Percentiles rank a stretch among this genome's conserved stretches.
Evolutionary conservation across 164 flowering plant genomes (phyloP).

Genomic region (Vitis rupestris): DNA sequence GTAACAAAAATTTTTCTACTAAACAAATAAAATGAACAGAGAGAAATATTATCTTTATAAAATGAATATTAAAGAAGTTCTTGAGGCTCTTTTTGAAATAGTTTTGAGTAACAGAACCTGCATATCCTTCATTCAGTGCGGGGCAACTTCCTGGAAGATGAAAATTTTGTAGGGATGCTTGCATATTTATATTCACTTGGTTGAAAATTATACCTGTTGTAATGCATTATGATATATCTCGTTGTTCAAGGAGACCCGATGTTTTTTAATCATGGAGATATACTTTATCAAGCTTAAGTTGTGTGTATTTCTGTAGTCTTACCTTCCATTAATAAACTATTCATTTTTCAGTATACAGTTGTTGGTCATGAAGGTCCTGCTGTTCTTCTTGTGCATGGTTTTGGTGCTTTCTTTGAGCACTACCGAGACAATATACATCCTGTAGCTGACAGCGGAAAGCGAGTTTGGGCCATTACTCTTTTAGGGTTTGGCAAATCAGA

Average conservation of each 20-base stretch:
- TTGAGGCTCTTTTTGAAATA: too few species aligned
- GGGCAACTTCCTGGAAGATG: too few species aligned
- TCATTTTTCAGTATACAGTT: constrained; percentile 63
- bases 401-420: constrained; percentile 90
- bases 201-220: not conserved
- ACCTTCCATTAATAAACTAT: constrained; percentile 1
- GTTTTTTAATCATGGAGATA: not conserved
- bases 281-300: not conserved
- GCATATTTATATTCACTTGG: too few species aligned
- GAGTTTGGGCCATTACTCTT: constrained; percentile 81
- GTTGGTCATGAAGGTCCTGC: constrained; percentile 80
- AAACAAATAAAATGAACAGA: too few species aligned
- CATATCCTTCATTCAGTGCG: too few species aligned
- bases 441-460: constrained; percentile 56
- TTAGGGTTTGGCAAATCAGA: constrained; percentile 89
- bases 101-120: too few species aligned
- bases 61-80: too few species aligned
- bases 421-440: constrained; percentile 62
- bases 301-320: not conserved
- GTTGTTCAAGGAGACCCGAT: not conserved
- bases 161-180: too few species aligned
- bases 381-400: constrained; percentile 84
- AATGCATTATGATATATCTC: not conserved
- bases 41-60: too few species aligned
- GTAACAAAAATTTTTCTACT: too few species aligned